These are phyloP conservation scores for Gynandropsis gynandra DNA, from an alignment of 345 rosid genomes.

Conservation along the genomic window DNA sequence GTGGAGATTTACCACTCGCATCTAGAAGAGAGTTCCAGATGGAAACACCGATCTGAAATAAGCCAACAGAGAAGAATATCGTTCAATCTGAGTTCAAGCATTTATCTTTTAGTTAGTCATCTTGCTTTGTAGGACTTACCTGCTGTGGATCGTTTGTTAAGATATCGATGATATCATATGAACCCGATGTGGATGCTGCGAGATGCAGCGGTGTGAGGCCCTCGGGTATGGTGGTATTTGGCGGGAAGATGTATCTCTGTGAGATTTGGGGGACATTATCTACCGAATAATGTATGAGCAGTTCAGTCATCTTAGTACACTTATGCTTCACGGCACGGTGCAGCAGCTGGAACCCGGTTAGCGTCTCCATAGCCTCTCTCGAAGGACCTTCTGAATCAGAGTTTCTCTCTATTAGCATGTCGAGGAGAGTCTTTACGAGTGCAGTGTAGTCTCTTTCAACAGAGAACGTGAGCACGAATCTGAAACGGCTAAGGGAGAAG, in stretches of 20 bases:
- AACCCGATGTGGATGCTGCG: slow-evolving; percentile 67
- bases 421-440: slow-evolving; percentile 52
- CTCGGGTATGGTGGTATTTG: slow-evolving; percentile 60
- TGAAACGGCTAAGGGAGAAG: slow-evolving; percentile 57
- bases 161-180: slow-evolving; percentile 55
- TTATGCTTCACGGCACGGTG: slow-evolving; percentile 69
- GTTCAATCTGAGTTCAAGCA: background rate
- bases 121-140: no score
- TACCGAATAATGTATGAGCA: slow-evolving; percentile 47
- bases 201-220: slow-evolving; percentile 81
- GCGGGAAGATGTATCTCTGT: slow-evolving; percentile 44
- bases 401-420: slow-evolving; percentile 52
- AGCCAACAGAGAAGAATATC: no score
- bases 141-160: slow-evolving; percentile 80
- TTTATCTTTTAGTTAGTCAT: no score
- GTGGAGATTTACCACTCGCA: slow-evolving; percentile 52
- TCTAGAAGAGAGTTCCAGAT: slow-evolving; percentile 64
- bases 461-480: slow-evolving; percentile 57
- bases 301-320: slow-evolving; percentile 54
- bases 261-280: slow-evolving; percentile 21
- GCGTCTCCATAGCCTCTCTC: slow-evolving; percentile 42
- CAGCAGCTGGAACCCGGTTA: slow-evolving; percentile 59
- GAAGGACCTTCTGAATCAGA: slow-evolving; percentile 32
- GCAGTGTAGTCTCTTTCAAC: slow-evolving; percentile 68
- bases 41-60: slow-evolving; percentile 56